Percentiles rank a stretch among this genome's conserved stretches.
Conservation (phyloP, 495 filamentous ascomycete genomes). For the Pseudoneurospora amorphoporcata region DNA sequence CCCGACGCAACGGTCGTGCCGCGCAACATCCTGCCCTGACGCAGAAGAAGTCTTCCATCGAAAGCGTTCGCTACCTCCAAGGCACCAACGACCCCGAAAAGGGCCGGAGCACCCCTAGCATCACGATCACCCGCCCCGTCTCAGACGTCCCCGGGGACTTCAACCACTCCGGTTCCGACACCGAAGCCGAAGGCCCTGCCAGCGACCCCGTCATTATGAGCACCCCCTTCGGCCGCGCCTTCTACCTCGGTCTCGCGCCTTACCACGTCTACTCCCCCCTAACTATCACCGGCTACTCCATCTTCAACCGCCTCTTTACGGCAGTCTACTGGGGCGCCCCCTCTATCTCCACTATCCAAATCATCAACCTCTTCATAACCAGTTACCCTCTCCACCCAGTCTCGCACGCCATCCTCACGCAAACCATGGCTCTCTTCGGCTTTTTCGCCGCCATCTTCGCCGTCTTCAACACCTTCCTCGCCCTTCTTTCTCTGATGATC, state of each 20-base stretch:
- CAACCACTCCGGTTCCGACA: background rate
- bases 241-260: conserved; percentile 29
- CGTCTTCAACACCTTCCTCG: conserved; percentile 20
- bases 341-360: conserved; percentile 9
- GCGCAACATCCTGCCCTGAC: background rate
- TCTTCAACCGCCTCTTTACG: conserved; percentile 20
- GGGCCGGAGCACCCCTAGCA: background rate
- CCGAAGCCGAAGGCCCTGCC: background rate
- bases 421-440: conserved; percentile 20
- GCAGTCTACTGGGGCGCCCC: conserved; percentile 32
- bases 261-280: conserved; percentile 30
- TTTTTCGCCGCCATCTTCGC: conserved; percentile 19
- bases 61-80: background rate
- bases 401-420: conserved; percentile 12
- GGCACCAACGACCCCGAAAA: background rate
- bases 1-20: background rate
- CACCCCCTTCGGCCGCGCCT: conserved; percentile 33
- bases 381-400: background rate
- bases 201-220: background rate
- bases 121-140: background rate
- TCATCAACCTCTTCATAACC: conserved; percentile 8
- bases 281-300: conserved; percentile 32
- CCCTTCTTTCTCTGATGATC: conserved; percentile 23
- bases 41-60: background rate
- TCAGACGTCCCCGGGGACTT: background rate